These are phyloP conservation scores for Vitis hybrid DNA, from an alignment of 177 flowering plant genomes.

Conservation along the genomic window DNA sequence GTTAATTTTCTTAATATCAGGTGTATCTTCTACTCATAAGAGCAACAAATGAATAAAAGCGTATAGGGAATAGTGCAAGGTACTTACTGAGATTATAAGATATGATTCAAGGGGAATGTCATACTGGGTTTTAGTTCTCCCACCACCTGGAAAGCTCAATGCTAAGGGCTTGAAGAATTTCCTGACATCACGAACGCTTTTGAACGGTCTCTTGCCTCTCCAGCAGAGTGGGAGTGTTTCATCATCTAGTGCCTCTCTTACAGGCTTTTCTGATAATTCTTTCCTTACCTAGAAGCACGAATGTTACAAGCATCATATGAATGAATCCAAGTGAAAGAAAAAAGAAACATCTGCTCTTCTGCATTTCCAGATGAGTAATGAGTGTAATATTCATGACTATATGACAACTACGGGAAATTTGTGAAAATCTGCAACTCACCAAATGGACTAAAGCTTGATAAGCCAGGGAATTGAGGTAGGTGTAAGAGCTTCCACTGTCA, in stretches of 20 bases:
- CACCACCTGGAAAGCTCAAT: conserved; percentile 40
- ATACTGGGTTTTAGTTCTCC: conserved; percentile 38
- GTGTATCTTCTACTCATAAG: background rate
- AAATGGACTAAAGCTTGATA: conserved; percentile 49
- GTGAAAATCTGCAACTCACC: conserved; percentile 37
- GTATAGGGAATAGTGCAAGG: background rate
- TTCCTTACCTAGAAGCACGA: conserved; percentile 42
- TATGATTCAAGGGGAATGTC: conserved; percentile 73
- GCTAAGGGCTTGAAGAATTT: conserved; percentile 61
- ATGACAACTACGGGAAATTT: too few relatives aligned
- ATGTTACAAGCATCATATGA: too few relatives aligned
- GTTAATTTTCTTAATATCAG: background rate
- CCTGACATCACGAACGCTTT: conserved; percentile 52
- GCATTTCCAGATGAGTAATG: too few relatives aligned
- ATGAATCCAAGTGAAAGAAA: too few relatives aligned
- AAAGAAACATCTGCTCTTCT: too few relatives aligned
- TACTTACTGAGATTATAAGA: conserved; percentile 69
- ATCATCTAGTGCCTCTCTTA: conserved; percentile 57
- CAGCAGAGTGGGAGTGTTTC: conserved; percentile 69
- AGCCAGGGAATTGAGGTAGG: conserved; percentile 61
- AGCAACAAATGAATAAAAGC: background rate
- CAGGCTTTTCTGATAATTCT: conserved; percentile 50
- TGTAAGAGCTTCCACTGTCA: conserved; percentile 94
- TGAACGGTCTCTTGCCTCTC: conserved; percentile 59
- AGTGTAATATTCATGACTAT: too few relatives aligned